A percentile compares a stretch with the other conserved stretches of the same genome.
Conservation (phyloP, 2,329 filamentous ascomycete genomes). For the Ophioceras dolichostomum region DNA sequence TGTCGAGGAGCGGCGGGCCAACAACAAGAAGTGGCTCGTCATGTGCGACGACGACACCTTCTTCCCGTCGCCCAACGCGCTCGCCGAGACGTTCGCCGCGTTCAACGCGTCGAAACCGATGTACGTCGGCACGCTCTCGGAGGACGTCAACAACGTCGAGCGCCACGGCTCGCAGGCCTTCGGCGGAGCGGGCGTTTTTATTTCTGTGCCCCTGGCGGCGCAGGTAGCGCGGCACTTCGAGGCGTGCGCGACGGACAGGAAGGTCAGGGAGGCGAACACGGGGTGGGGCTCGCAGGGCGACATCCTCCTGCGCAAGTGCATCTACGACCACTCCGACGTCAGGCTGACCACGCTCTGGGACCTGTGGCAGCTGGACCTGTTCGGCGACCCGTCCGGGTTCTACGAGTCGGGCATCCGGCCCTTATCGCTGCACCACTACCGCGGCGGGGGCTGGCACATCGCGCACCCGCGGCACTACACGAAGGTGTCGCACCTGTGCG, state of each 20-base stretch:
- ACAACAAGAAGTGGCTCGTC: slow-evolving; percentile 49
- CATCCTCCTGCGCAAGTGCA: slow-evolving; percentile 48
- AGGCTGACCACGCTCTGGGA: slow-evolving; percentile 43
- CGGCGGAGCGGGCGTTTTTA: slow-evolving; percentile 50
- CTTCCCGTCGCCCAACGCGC: slow-evolving; percentile 44
- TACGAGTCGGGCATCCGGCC: slow-evolving; percentile 51
- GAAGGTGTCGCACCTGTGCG: slow-evolving; percentile 45
- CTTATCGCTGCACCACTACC: slow-evolving; percentile 52
- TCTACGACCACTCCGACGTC: slow-evolving; percentile 49
- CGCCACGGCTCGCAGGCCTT: slow-evolving; percentile 52
- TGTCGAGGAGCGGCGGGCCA: slow-evolving; percentile 30
- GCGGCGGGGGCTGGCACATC: slow-evolving; percentile 43
- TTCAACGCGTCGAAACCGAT: slow-evolving; percentile 39
- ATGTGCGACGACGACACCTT: slow-evolving; percentile 55
- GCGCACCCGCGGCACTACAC: slow-evolving; percentile 42
- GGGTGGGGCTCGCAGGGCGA: slow-evolving; percentile 50
- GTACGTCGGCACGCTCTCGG: slow-evolving; percentile 50
- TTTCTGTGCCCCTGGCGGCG: slow-evolving; percentile 34
- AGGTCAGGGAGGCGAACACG: slow-evolving; percentile 40
- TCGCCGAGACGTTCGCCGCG: slow-evolving; percentile 36
- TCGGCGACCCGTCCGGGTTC: slow-evolving; percentile 48
- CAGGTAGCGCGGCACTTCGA: slow-evolving; percentile 16
- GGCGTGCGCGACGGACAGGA: slow-evolving; percentile 29
- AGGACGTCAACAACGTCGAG: slow-evolving; percentile 46
- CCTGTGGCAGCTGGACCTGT: slow-evolving; percentile 49